Percentiles rank a stretch among this genome's conserved stretches.
phyloP scores from a whole-genome alignment of 1,284 basidiomycete genomes.

The Rugosomyces carneus region DNA sequence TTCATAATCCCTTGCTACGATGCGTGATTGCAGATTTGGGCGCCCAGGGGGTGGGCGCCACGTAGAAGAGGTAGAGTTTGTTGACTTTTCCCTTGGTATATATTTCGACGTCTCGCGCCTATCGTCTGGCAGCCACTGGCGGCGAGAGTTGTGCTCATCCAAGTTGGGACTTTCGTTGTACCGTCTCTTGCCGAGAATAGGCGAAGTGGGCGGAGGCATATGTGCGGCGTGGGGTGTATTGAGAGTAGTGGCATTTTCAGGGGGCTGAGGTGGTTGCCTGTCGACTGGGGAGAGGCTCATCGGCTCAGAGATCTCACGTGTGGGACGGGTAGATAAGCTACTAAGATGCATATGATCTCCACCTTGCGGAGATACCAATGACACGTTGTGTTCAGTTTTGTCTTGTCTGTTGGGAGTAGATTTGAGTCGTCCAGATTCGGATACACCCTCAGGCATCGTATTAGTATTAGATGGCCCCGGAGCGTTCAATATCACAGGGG shows the following conservation, averaged over 20 bases:
- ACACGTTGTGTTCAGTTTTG: background rate
- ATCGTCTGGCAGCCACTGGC: conserved; percentile 5
- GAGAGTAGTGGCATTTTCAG: background rate
- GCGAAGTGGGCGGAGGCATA: conserved; percentile 5
- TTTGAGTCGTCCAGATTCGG: background rate
- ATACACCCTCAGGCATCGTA: background rate
- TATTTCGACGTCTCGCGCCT: conserved; percentile 1
- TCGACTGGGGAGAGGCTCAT: background rate
- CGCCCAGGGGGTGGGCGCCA: conserved; percentile 13
- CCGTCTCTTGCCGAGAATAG: conserved; percentile 15
- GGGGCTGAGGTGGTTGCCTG: background rate
- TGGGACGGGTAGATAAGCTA: background rate
- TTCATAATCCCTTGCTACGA: conserved; percentile 8
- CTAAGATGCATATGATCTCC: background rate
- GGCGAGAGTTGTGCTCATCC: conserved; percentile 9
- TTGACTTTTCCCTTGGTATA: background rate
- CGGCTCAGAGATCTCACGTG: background rate
- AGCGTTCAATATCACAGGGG: background rate
- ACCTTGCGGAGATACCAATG: background rate
- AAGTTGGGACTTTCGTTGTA: conserved; percentile 6
- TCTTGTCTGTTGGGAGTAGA: background rate
- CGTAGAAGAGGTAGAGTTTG: background rate
- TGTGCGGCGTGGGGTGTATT: background rate
- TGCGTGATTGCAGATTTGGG: conserved; percentile 14
- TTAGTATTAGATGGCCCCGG: background rate